These are phyloP conservation scores for Carnegiea gigantea DNA, from an alignment of 179 eudicot genomes.

Conservation along the genomic window DNA sequence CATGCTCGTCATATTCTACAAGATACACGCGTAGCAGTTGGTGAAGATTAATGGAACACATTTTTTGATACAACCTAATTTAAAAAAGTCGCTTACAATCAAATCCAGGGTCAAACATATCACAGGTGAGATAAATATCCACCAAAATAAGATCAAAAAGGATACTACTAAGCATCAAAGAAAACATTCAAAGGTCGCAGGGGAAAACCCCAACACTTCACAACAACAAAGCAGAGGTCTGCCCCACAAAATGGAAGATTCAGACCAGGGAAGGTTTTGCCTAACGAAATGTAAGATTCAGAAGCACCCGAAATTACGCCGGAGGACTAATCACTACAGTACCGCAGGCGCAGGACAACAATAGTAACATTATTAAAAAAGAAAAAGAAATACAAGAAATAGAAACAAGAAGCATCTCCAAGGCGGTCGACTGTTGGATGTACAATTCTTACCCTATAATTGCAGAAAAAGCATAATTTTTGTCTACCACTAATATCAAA, in stretches of 20 bases:
- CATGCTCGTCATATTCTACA: background rate
- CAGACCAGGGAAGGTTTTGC: background rate
- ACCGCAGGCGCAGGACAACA: background rate
- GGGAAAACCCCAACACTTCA: background rate
- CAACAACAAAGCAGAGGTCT: too few relatives aligned
- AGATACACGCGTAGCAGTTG: background rate
- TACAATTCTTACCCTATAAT: background rate
- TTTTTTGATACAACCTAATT: background rate
- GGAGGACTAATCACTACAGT: background rate
- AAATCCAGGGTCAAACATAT: background rate
- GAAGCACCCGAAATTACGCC: background rate
- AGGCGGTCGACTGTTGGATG: background rate
- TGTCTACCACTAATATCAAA: background rate
- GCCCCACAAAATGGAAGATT: too few relatives aligned
- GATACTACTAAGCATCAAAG: background rate
- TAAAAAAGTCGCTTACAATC: background rate
- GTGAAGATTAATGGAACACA: background rate
- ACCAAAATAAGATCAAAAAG: background rate
- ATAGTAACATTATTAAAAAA: background rate
- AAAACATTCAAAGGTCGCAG: background rate
- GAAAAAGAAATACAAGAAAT: background rate
- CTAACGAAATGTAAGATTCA: background rate
- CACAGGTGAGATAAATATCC: background rate
- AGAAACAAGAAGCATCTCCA: background rate
- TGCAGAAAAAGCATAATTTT: background rate